phyloP scores from a whole-genome alignment of 345 rosid genomes.

The Pseudoturritis turrita region DNA sequence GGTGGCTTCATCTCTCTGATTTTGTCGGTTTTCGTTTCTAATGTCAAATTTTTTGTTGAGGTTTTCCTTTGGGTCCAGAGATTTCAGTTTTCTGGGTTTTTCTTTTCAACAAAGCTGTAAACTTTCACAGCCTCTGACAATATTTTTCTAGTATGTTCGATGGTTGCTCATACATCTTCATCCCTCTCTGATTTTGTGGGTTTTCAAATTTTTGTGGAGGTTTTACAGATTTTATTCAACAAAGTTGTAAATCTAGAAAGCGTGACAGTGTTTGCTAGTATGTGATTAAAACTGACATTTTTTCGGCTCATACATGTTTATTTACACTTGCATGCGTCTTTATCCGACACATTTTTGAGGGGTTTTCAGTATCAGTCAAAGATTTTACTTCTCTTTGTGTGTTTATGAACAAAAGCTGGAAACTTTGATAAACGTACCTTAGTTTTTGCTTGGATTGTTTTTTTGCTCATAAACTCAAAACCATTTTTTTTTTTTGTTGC shows the following conservation, averaged over 20 bases:
- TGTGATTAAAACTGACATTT: neutral
- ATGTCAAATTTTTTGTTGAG: neutral
- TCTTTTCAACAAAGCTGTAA: neutral
- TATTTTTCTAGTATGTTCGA: neutral
- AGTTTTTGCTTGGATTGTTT: neutral
- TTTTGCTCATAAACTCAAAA: neutral
- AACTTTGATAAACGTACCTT: neutral
- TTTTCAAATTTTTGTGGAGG: neutral
- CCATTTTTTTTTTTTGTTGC: neutral
- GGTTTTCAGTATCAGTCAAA: neutral
- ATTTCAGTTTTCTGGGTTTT: neutral
- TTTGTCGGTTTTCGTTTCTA: neutral
- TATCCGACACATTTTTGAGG: neutral
- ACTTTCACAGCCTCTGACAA: neutral
- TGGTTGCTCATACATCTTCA: neutral
- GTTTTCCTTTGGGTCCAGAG: neutral
- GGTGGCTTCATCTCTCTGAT: neutral
- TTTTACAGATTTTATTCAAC: neutral
- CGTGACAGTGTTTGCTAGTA: neutral
- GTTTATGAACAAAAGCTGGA: neutral
- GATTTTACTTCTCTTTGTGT: neutral
- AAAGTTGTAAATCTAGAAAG: neutral
- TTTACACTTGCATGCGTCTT: constrained; percentile 10
- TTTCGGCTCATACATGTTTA: neutral
- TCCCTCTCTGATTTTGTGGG: neutral